These are phyloP conservation scores for Areca catechu DNA, from an alignment of 176 grass and related monocot genomes.

Conservation along the genomic window DNA sequence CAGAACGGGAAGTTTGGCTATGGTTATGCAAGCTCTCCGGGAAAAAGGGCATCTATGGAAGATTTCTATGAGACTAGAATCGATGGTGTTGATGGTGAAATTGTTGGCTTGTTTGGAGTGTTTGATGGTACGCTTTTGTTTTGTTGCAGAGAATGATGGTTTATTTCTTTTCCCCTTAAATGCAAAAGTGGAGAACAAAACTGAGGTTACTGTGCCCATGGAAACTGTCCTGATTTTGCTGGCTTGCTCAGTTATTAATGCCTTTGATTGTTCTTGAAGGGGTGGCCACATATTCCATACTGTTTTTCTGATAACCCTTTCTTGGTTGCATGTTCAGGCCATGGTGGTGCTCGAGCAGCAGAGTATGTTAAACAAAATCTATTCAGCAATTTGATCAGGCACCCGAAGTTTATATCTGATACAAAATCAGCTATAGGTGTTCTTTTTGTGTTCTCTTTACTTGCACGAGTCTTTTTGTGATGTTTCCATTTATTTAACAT, in stretches of 20 bases:
- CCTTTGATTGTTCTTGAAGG: too few species aligned
- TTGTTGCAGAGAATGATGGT: too few species aligned
- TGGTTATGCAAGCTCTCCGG: slow-evolving; percentile 65
- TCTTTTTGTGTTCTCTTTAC: background rate
- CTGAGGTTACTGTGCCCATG: too few species aligned
- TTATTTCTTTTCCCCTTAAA: too few species aligned
- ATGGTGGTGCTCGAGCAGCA: slow-evolving; percentile 75
- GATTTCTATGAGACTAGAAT: slow-evolving; percentile 75
- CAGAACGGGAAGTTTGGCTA: slow-evolving; percentile 77
- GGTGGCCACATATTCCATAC: too few species aligned
- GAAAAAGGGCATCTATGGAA: slow-evolving; percentile 80
- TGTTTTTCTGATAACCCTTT: background rate
- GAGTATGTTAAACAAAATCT: slow-evolving; percentile 82
- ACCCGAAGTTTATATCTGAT: slow-evolving; percentile 69
- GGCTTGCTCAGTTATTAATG: too few species aligned
- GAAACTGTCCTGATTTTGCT: too few species aligned
- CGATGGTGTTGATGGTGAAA: slow-evolving; percentile 69
- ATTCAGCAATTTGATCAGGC: slow-evolving; percentile 72
- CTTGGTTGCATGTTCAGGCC: slow-evolving; percentile 35
- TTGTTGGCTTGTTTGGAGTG: slow-evolving; percentile 70
- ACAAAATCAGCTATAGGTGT: slow-evolving; percentile 81
- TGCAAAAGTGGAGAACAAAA: too few species aligned
- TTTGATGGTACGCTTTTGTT: slow-evolving; percentile 51
- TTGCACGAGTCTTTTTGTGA: background rate
- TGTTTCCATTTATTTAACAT: background rate